Evolutionary conservation across 2,329 filamentous ascomycete species (phyloP), one percentile per base, ranked within the genome.

Genomic region (Pseudofabraea citricarpa): DNA sequence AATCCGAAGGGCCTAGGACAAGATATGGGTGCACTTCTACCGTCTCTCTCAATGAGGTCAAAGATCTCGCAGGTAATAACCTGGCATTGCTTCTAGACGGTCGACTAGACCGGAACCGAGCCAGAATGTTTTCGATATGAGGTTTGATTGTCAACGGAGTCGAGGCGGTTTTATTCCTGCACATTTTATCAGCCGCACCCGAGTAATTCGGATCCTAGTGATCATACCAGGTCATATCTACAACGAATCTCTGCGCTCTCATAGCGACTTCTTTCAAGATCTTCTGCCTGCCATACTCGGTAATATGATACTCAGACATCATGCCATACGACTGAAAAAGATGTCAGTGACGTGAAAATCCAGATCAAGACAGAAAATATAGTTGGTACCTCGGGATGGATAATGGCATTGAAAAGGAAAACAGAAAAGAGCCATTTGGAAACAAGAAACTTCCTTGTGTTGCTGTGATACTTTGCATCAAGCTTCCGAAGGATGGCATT

Each of bases 401-500:
- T 87, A 57, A 97, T 79, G 41, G 89, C 84, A 55, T 87, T 85
- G 36, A 88, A 76, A 26, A 97, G 72, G 65, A 93, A 96, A 40
- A 85, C 84, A 50, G 89, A 86, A 63, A 97, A 95, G 49, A 96
- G 83, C 82, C 91, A 98, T 60, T 90, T 86, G 56, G 85, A 87
- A 50, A 96, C 83, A 52, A 97, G 77, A 71, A 90, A 94, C 54
- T 82, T 82, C 49, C 89, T 81, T 29, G 89, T 89, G 53, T 79
- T 81, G 52, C 86, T 83, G 49, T 87, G 81, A 51, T 79, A 79
- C 53, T 85, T 83, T 52, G 75, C 75, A 51, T 87, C 82, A 47
- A 95, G 71, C 56, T 90, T 90, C 46, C 77, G 75, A 35, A 95
- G 69, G 47, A 96, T 88, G 50, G 89, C 87, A 62, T 85, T 87